These are phyloP conservation scores for Colletotrichum spinosum DNA, from an alignment of 2,329 filamentous ascomycete genomes.

Conservation along the genomic window DNA sequence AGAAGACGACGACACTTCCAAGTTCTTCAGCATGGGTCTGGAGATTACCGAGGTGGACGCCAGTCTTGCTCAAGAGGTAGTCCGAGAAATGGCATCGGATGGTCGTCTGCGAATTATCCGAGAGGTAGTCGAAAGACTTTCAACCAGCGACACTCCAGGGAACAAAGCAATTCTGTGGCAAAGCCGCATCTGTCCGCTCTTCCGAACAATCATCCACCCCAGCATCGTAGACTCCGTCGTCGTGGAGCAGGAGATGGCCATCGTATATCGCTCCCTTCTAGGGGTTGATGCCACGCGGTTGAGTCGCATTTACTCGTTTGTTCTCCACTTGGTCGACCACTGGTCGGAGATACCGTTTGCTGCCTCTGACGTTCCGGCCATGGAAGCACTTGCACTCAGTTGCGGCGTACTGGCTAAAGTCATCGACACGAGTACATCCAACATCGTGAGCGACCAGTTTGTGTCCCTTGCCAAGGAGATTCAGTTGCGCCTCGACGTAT, in stretches of 20 bases:
- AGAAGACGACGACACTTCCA: conserved; percentile 5
- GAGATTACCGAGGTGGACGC: conserved; percentile 9
- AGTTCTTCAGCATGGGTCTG: conserved; percentile 7
- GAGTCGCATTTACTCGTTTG: conserved; percentile 46
- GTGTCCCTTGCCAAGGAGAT: conserved; percentile 36
- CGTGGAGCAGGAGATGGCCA: conserved; percentile 51
- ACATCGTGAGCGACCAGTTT: conserved; percentile 46
- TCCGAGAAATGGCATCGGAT: conserved; percentile 18
- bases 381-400: conserved; percentile 44
- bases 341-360: conserved; percentile 33
- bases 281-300: conserved; percentile 49
- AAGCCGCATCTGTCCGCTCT: conserved; percentile 43
- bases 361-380: conserved; percentile 29
- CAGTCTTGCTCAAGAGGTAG: conserved; percentile 20
- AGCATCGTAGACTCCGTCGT: conserved; percentile 50
- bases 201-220: conserved; percentile 49
- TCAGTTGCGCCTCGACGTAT: conserved; percentile 16
- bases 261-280: conserved; percentile 48
- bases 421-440: conserved; percentile 51
- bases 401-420: conserved; percentile 48
- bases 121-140: conserved; percentile 4
- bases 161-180: conserved; percentile 6
- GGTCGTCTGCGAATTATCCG: conserved; percentile 7
- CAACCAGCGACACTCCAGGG: not conserved
- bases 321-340: conserved; percentile 40